These are phyloP conservation scores for Neonectria sp. DNA, from an alignment of 2,329 filamentous ascomycete genomes.

Conservation along the genomic window DNA sequence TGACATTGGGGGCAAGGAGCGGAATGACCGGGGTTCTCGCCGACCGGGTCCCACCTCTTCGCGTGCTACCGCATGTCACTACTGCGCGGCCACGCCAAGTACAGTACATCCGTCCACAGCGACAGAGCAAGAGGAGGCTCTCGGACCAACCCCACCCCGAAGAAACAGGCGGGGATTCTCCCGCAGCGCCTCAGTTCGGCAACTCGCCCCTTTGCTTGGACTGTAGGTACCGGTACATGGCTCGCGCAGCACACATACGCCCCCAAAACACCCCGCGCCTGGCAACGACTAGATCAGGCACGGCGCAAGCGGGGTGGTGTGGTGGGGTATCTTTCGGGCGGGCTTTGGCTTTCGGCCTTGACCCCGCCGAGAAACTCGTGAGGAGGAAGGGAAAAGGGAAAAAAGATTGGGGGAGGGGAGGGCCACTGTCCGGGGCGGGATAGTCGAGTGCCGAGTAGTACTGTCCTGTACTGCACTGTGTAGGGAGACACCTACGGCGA, in stretches of 20 bases:
- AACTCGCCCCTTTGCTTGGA: background rate
- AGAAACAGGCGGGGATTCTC: constrained; percentile 6
- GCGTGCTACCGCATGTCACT: constrained; percentile 4
- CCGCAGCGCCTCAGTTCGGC: background rate
- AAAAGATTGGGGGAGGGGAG: constrained; percentile 19
- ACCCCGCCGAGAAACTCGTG: constrained; percentile 42
- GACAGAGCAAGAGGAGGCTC: constrained; percentile 14
- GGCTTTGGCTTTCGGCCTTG: constrained; percentile 28
- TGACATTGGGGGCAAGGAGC: constrained; percentile 26
- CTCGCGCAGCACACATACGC: background rate
- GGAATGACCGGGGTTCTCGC: constrained; percentile 42
- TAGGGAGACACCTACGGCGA: background rate
- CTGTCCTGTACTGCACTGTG: no score
- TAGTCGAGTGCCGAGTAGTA: background rate
- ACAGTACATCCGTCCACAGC: constrained; percentile 11
- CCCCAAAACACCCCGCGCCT: constrained; percentile 19
- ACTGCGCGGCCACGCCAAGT: background rate
- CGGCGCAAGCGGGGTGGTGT: constrained; percentile 24
- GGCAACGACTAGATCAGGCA: constrained; percentile 22
- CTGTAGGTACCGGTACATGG: background rate
- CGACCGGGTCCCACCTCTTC: constrained; percentile 31
- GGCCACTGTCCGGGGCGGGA: background rate
- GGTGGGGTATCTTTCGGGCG: constrained; percentile 37
- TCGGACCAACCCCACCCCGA: constrained; percentile 49
- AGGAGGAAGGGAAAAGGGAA: constrained; percentile 30